Base-by-base conservation (phyloP, 208 protist genomes). In the Acanthamoeba royreba region DNA sequence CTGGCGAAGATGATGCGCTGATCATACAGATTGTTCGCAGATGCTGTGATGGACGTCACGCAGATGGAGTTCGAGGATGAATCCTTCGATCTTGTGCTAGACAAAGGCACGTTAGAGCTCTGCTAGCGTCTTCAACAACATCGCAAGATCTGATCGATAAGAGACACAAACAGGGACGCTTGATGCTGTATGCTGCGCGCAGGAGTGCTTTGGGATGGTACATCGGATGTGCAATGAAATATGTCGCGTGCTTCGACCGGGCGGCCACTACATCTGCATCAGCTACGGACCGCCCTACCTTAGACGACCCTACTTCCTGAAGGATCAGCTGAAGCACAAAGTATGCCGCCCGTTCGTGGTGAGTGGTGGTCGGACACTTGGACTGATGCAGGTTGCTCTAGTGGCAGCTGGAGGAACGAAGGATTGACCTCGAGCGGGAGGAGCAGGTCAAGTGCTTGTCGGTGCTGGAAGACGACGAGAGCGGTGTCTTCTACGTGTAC, bases 381-480 rank as follows among this genome's bases (percentile, higher is more conserved):
- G n/a, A n/a, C n/a, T n/a, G n/a, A n/a, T n/a, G n/a, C n/a, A n/a
- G n/a, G n/a, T n/a, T n/a, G n/a, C n/a, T n/a, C 0, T 33, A 66
- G 49, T 89, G 81, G 81, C 81, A 25, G 28, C 45, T 89, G 42
- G 81, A 89, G 33, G 49, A 89, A 25, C 9, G 52, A 22, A 89
- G 61, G 81, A 89, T 89, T 33, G n/a, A 15, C 22, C 81, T 89
- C 28, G 33, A 4, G 2, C 8, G 33, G 0, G 81, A 55, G 31
- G 81, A 89, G 52, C 81, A 89, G 38, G 52, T 63, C 19, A 8
- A 28, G 46, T 89, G 81, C 33, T 28, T 89, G 33, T 89, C 81
- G 35, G 81, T 89, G 42, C 52, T 89, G 81, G 81, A 89, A 22
- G 81, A 89, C 28, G 81, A 89, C 22, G 81, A 89, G 22, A 89